These are phyloP conservation scores for Colletotrichum graminicola DNA, from an alignment of 2,329 filamentous ascomycete species.

Conservation along the genomic window DNA sequence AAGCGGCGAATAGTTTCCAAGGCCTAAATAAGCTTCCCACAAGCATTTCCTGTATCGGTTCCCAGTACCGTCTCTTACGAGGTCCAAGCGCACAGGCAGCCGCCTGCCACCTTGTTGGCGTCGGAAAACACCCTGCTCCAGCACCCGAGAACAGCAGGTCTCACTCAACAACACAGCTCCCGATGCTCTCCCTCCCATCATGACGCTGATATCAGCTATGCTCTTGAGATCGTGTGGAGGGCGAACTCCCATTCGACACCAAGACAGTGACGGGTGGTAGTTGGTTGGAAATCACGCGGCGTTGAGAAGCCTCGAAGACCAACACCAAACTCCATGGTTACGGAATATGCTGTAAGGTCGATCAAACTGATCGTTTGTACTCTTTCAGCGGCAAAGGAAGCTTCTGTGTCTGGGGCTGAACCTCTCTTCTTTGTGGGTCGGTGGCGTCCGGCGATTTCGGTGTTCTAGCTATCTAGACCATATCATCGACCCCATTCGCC, in stretches of 20 bases:
- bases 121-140: neutral
- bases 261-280: neutral
- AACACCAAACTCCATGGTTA: neutral
- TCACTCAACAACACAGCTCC: neutral
- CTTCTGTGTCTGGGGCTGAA: neutral
- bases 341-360: neutral
- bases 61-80: neutral
- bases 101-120: neutral
- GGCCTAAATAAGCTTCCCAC: neutral
- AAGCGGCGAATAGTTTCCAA: neutral
- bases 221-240: neutral
- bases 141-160: slow-evolving; percentile 17
- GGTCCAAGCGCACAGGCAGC: neutral
- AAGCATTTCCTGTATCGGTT: neutral
- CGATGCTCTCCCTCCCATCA: neutral
- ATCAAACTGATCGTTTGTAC: neutral
- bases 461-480: neutral
- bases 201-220: neutral
- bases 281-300: neutral
- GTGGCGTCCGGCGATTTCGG: slow-evolving; percentile 12
- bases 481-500: slow-evolving; percentile 1
- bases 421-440: neutral
- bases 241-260: neutral
- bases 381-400: neutral
- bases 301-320: neutral